Evolutionary conservation across 139 green algal genomes (phyloP).

Genomic region (Chlorella sp.): DNA sequence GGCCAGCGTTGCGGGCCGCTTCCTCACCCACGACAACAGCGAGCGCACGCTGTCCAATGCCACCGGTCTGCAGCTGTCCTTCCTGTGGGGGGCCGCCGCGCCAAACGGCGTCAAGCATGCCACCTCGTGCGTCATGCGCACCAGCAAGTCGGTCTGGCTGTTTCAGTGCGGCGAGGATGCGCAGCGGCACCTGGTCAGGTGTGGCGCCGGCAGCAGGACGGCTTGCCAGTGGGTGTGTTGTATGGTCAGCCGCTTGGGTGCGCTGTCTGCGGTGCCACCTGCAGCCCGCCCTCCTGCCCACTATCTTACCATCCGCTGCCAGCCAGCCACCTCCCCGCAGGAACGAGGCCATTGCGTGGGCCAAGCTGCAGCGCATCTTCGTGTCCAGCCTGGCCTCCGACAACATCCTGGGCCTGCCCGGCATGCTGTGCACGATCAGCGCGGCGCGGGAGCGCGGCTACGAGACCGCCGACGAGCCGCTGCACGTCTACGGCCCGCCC

Average conservation of each 20-base stretch:
- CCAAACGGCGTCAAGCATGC: constrained; percentile 26
- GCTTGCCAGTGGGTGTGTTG: not conserved
- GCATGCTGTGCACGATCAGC: constrained; percentile 80
- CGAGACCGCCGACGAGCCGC: constrained; percentile 72
- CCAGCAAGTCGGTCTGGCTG: constrained; percentile 70
- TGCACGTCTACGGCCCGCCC: constrained; percentile 85
- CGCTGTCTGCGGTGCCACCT: not conserved
- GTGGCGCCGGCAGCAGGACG: not conserved
- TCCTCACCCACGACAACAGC: constrained; percentile 26
- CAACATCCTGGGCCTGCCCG: constrained; percentile 59
- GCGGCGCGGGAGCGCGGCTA: constrained; percentile 62
- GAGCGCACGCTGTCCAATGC: constrained; percentile 46
- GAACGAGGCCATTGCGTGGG: constrained; percentile 54
- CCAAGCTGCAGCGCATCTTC: constrained; percentile 80
- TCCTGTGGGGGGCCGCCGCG: constrained; percentile 6
- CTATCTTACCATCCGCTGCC: not conserved
- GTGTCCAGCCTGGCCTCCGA: constrained; percentile 68
- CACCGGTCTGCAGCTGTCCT: constrained; percentile 46
- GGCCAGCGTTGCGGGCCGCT: constrained; percentile 4
- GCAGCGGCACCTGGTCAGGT: constrained; percentile 67
- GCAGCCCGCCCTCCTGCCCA: too few species aligned
- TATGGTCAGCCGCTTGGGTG: not conserved
- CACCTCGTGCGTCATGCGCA: constrained; percentile 53
- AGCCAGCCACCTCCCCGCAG: not conserved
- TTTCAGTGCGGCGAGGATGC: constrained; percentile 87